Evolutionary conservation across 2,329 filamentous ascomycete genomes (phyloP), one percentile per base, ranked within the genome.

Genomic region (Aspergillus fumigatiaffinis): DNA sequence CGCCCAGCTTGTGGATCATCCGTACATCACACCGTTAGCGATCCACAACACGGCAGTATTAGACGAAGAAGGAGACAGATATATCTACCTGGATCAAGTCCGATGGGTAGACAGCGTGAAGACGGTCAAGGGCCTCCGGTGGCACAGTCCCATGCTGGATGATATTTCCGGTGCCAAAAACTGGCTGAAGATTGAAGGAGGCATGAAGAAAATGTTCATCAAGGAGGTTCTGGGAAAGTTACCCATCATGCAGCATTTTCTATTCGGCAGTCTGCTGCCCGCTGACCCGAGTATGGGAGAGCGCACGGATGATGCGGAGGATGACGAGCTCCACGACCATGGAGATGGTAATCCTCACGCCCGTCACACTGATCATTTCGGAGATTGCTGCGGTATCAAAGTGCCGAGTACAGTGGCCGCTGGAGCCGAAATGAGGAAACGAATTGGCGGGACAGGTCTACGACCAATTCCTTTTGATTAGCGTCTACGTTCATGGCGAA

Each of bases 121-220:
- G 80, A 96, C 91, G 1, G 92, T 97, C 57, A 91, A 95, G 69
- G 93, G 92, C 1, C 78, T 99, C 59, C 84, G 94, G 48, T 99
- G 94, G 94, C 95, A 99, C 69, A 92, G 88, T 62, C 94, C 95
- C 3, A 97, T 99, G 95, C 84, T 99, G 20, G 94, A 99, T 71
- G 94, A 99, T 72, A 99, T 99, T 63, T 94, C 90, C 3, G 87
- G 91, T 1, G 89, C 93, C 17, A 92, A 91, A 72, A 90, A 82
- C 42, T 99, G 94, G 94, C 79, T 76, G 63, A 99, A 99, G 80
- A 89, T 99, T 51, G 92, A 97, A 73, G 88, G 83, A 26, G 94
- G 94, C 6, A 97, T 99, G 95, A 84, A 90, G 59, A 90, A 91
- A 64, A 99, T 99, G 95, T 97, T 97, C 70, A 83, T 93, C 52